phyloP scores from a whole-genome alignment of 2,329 filamentous ascomycete species.

The Fusarium sp. region DNA sequence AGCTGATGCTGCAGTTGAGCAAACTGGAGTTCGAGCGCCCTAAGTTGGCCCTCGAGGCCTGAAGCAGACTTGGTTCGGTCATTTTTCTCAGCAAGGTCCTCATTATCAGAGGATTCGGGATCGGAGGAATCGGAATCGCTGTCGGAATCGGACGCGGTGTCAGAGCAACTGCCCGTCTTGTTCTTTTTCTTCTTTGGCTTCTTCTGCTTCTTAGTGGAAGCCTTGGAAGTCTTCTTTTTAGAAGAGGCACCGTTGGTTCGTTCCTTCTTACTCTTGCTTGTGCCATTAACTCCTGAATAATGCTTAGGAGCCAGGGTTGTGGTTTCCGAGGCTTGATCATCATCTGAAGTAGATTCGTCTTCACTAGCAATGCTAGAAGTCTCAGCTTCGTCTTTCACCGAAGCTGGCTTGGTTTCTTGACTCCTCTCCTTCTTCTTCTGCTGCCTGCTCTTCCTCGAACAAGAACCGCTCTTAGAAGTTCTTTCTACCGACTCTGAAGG shows the following conservation, averaged over 20 bases:
- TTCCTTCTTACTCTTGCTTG: conserved; percentile 19
- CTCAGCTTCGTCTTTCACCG: conserved; percentile 18
- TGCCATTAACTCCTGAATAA: conserved; percentile 8
- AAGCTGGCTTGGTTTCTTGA: neutral
- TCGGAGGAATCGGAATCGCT: conserved; percentile 42
- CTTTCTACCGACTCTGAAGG: conserved; percentile 19
- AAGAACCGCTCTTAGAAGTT: conserved; percentile 4
- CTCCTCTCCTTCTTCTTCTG: conserved; percentile 30
- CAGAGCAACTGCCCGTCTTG: neutral
- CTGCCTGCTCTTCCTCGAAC: conserved; percentile 26
- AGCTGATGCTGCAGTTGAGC: conserved; percentile 42
- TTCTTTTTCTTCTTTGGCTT: conserved; percentile 13
- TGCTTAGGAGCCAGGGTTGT: conserved; percentile 24
- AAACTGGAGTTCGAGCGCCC: conserved; percentile 44
- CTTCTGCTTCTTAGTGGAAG: conserved; percentile 19
- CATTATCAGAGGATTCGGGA: conserved; percentile 30
- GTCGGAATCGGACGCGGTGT: conserved; percentile 20
- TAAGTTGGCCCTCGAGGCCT: conserved; percentile 45
- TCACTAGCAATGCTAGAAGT: conserved; percentile 17
- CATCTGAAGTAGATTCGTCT: conserved; percentile 21
- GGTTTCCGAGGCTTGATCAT: conserved; percentile 11
- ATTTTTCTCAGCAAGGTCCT: conserved; percentile 31
- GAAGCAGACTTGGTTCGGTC: conserved; percentile 9
- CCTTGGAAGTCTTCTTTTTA: conserved; percentile 23
- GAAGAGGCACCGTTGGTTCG: conserved; percentile 3